Conservation (phyloP, 2,329 filamentous ascomycete genomes). For the Venturiaceae sp. region DNA sequence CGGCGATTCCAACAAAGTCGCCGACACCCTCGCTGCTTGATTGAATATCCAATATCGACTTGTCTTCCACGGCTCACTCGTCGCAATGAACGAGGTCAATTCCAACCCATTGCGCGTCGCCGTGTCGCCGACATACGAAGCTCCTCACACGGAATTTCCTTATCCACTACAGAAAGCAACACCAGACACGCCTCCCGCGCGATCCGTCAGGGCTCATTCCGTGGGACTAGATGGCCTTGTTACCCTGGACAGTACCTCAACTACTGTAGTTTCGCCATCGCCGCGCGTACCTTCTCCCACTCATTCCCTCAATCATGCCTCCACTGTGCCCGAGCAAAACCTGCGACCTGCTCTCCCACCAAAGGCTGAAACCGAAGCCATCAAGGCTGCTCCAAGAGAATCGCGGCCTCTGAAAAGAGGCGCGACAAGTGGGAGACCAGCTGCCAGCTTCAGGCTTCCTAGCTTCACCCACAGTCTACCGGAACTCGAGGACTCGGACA, state of each 20-base stretch:
- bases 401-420: neutral
- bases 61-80: neutral
- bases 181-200: neutral
- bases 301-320: neutral
- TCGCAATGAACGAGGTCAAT: neutral
- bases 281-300: neutral
- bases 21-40: too few species aligned
- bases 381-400: neutral
- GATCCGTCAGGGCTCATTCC: neutral
- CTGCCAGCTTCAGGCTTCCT: neutral
- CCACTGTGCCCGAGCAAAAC: neutral
- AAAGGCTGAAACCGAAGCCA: neutral
- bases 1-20: neutral
- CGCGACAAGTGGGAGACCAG: neutral
- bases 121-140: neutral
- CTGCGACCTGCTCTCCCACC: neutral
- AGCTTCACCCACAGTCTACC: neutral
- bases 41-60: neutral
- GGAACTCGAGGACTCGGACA: neutral
- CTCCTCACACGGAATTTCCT: neutral
- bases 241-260: neutral
- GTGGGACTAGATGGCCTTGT: neutral
- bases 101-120: neutral
- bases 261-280: neutral
- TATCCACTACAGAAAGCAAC: neutral